phyloP scores from a whole-genome alignment of 176 grass and related monocot species.

The Ensete ventricosum region DNA sequence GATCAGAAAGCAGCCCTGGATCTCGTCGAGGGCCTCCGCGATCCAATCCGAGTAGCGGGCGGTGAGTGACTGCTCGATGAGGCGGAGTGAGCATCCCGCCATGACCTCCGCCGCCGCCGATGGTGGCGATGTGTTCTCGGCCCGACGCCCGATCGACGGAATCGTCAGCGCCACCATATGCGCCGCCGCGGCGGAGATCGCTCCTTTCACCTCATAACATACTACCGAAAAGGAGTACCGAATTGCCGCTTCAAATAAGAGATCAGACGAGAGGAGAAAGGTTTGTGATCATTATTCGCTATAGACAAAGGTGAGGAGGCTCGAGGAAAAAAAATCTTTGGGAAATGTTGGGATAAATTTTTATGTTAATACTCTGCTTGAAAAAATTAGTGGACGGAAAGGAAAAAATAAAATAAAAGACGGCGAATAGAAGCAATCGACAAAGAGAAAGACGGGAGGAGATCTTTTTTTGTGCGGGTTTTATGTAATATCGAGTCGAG shows the following conservation, averaged over 20 bases:
- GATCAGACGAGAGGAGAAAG: not conserved
- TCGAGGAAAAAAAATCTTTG: not conserved
- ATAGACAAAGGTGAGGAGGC: not conserved
- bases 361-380: not conserved
- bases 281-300: not conserved
- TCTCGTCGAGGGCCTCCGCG: slow-evolving; percentile 67
- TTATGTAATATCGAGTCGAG: not conserved
- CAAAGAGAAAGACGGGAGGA: not conserved
- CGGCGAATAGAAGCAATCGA: not conserved
- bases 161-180: slow-evolving; percentile 4
- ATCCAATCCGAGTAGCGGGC: slow-evolving; percentile 79
- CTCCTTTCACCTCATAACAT: not conserved
- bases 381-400: not conserved
- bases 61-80: slow-evolving; percentile 41
- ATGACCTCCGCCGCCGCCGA: not conserved
- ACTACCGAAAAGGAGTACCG: not conserved
- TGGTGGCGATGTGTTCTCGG: not conserved
- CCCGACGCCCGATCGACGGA: slow-evolving; percentile 1
- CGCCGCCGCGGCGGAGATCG: not conserved
- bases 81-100: not conserved
- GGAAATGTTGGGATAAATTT: not conserved
- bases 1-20: slow-evolving; percentile 60
- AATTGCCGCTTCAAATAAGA: not conserved
- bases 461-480: not conserved
- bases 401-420: not conserved